Evolutionary conservation across 106 monocot species (phyloP), one percentile per base, ranked within the genome.

Genomic region (Acorus calamus): DNA sequence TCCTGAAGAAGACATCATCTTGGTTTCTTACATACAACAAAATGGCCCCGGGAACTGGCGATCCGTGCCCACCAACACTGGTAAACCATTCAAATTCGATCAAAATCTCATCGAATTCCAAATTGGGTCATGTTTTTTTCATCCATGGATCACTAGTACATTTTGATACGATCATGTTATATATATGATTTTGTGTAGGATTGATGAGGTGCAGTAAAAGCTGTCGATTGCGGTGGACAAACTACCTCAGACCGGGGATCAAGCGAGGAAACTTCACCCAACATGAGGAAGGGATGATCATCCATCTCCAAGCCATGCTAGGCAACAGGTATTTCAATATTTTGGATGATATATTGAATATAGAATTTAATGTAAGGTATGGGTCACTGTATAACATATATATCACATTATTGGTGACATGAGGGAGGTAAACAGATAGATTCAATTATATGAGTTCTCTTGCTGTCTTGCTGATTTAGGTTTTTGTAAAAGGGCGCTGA

Each of bases 141-240:
- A 2, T 13, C 44, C 13, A 4, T 49, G 6, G 9, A 13, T 47
- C 7, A 7, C 2, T 28, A 28, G 28, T 28, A 28, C 28, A 28
- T 28, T 28, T 28, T 28, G 28, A 28, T 28, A 28, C 28, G 28
- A 28, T 28, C 28, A 28, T 28, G 28, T 28, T 0, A 28, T 28
- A 28, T 28, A 28, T 28, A 28, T 28, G 7, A 1, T 5, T 59
- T 47, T 9, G 52, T 65, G 61, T 55, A 86, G 86, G 86, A 4
- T 55, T 87, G 67, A 83, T 83, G 83, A 77, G 87, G 44, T 87
- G 87, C 51, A 83, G 83, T 44, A 87, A 87, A 59, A 87, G 87
- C 44, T 87, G 87, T 69, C 65, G 87, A 59, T 63, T 87, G 58
- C 67, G 87, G 46, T 87, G 87, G 87, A 87, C 87, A 0, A 87